Evolutionary conservation across 2,329 filamentous ascomycete species (phyloP).

Genomic region (Cordyceps farinosa): DNA sequence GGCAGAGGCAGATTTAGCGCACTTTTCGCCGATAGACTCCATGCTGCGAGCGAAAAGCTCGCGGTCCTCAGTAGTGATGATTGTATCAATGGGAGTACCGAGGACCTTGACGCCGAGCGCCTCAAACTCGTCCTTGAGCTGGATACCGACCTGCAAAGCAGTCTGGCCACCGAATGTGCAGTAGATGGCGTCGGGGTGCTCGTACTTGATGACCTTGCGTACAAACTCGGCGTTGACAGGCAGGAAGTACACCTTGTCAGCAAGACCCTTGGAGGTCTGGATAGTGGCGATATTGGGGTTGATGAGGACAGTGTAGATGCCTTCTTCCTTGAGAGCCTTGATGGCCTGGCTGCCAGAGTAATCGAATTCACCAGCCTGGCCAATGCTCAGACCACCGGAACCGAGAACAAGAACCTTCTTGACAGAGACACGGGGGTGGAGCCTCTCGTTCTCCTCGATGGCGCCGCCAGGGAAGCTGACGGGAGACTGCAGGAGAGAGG

Average conservation of each 20-base stretch:
- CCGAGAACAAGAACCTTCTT: slow-evolving; percentile 95
- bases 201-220: slow-evolving; percentile 92
- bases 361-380: slow-evolving; percentile 97
- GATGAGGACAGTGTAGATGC: slow-evolving; percentile 96
- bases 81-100: slow-evolving; percentile 94
- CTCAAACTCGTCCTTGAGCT: slow-evolving; percentile 96
- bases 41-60: slow-evolving; percentile 97
- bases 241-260: slow-evolving; percentile 98
- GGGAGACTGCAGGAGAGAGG: slow-evolving; percentile 63
- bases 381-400: slow-evolving; percentile 92
- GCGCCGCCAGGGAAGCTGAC: slow-evolving; percentile 87
- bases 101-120: slow-evolving; percentile 87
- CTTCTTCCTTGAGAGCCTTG: slow-evolving; percentile 96
- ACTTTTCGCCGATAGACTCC: slow-evolving; percentile 97
- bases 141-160: slow-evolving; percentile 91
- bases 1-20: slow-evolving; percentile 93
- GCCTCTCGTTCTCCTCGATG: slow-evolving; percentile 70
- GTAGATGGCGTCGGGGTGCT: slow-evolving; percentile 94
- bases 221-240: slow-evolving; percentile 97
- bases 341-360: slow-evolving; percentile 98
- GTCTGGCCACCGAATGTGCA: slow-evolving; percentile 98
- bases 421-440: slow-evolving; percentile 74
- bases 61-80: slow-evolving; percentile 97
- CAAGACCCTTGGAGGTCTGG: slow-evolving; percentile 94
- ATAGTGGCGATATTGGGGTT: slow-evolving; percentile 99